These are phyloP conservation scores for Boehmeria nivea DNA, from an alignment of 306 rosid genomes.

Conservation along the genomic window DNA sequence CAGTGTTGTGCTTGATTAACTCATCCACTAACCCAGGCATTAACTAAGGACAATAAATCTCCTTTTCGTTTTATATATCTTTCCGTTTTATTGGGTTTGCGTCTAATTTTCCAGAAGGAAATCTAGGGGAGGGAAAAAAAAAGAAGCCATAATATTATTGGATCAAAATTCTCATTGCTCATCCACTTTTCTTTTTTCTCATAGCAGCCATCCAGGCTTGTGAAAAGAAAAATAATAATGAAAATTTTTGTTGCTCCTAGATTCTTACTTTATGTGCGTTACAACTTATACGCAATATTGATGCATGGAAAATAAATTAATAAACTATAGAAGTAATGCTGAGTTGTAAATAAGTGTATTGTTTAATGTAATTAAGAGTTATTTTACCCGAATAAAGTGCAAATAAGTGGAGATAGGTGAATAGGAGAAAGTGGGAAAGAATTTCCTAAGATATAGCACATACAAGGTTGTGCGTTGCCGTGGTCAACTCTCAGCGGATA, in stretches of 20 bases:
- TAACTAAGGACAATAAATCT: no score
- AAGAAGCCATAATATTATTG: no score
- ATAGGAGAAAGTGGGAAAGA: not conserved
- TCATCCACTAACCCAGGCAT: constrained; percentile 13
- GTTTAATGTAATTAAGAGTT: no score
- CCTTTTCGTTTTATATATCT: not conserved
- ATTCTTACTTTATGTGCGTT: not conserved
- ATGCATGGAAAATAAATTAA: no score
- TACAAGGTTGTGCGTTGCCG: not conserved
- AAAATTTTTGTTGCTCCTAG: not conserved
- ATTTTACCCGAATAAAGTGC: not conserved
- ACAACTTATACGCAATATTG: constrained; percentile 5
- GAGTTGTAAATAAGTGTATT: no score
- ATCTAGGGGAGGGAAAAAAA: no score
- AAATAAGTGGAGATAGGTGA: not conserved
- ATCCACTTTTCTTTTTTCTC: no score
- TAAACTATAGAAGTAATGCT: no score
- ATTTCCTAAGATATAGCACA: not conserved
- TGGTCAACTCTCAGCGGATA: not conserved
- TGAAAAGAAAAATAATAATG: no score
- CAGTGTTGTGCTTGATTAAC: not conserved
- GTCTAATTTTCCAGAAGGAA: constrained; percentile 1
- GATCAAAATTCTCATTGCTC: no score
- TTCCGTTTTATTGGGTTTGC: constrained; percentile 3
- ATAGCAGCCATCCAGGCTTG: no score